phyloP scores from a whole-genome alignment of 2,329 filamentous ascomycete species.

The Hypoxylon sp. region DNA sequence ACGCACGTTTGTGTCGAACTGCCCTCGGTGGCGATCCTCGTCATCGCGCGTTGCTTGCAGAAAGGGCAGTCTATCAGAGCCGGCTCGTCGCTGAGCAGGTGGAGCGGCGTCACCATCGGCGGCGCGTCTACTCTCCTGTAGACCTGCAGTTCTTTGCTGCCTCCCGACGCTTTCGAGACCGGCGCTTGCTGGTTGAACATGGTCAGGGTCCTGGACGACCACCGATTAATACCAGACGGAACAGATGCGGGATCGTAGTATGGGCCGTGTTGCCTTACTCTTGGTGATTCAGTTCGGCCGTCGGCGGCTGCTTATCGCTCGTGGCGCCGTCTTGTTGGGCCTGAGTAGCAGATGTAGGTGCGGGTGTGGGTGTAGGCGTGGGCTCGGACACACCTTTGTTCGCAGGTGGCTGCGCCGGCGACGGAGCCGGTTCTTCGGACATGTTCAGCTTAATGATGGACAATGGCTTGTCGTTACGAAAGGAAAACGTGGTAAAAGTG shows the following conservation, averaged over 20 bases:
- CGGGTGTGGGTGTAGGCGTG: background rate
- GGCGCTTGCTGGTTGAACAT: background rate
- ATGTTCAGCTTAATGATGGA: background rate
- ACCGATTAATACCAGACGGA: background rate
- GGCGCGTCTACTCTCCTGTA: conserved; percentile 5
- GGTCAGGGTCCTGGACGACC: too few relatives aligned
- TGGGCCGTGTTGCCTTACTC: background rate
- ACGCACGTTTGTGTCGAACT: conserved; percentile 22
- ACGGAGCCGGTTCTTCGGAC: background rate
- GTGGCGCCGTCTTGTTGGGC: background rate
- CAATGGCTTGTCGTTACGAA: background rate
- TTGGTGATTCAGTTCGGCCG: conserved; percentile 4
- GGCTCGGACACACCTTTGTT: background rate
- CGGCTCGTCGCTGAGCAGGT: background rate
- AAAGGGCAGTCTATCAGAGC: conserved; percentile 28
- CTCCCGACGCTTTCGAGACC: background rate
- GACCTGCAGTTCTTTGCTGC: background rate
- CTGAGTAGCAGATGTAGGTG: background rate
- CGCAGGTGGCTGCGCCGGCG: background rate
- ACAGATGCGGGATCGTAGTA: background rate
- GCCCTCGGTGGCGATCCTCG: conserved; percentile 6
- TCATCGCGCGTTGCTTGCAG: conserved; percentile 18
- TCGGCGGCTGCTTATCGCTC: background rate
- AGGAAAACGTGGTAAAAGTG: background rate
- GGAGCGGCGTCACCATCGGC: conserved; percentile 20